Evolutionary conservation across 78 protist species (phyloP), one percentile per base, ranked within the genome.

Genomic region (Dictyostelium firmibasis): DNA sequence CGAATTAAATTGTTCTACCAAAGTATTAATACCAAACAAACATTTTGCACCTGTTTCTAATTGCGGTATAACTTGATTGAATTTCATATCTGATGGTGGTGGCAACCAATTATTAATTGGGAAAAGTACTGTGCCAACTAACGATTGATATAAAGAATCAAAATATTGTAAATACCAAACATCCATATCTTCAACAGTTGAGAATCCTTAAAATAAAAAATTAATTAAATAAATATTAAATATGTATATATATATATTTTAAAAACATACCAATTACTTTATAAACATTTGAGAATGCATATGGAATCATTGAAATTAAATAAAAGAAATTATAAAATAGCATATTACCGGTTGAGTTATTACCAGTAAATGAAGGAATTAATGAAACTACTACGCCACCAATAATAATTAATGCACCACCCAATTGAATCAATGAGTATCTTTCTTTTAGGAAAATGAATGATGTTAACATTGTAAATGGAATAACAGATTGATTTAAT

Each of bases 401-500:
- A n/a, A 86, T 33, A 76, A 86, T 86, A 31, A 86, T 83, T 6
- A 76, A 16, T 23, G 92, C 84, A 76, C 92, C 92, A 76, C 27
- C 33, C 4, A 86, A 57, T 57, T 86, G 92, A 60, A 86, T 60
- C 41, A 31, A 57, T n/a, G 84, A 36, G 38, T 86, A 86, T 35
- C 92, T 25, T 36, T 47, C 60, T 83, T 86, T 86, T 25, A 86
- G 25, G 2, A 86, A 53, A n/a, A 86, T 33, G 23, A 86, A 53
- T 33, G 92, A 86, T 23, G 44, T 4, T 29, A 86, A 53, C 92
- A 86, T 86, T 10, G 92, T 86, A 36, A 86, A 57, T 86, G 92
- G 92, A 57, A 86, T 86, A 64, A 86, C 64, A 2, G 92, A 74
- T 76, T 86, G 92, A 86, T 86, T 86, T 62, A 86, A 60, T 13